phyloP scores from a whole-genome alignment of 1,139 yeast species.

The Yarrowia galli region DNA sequence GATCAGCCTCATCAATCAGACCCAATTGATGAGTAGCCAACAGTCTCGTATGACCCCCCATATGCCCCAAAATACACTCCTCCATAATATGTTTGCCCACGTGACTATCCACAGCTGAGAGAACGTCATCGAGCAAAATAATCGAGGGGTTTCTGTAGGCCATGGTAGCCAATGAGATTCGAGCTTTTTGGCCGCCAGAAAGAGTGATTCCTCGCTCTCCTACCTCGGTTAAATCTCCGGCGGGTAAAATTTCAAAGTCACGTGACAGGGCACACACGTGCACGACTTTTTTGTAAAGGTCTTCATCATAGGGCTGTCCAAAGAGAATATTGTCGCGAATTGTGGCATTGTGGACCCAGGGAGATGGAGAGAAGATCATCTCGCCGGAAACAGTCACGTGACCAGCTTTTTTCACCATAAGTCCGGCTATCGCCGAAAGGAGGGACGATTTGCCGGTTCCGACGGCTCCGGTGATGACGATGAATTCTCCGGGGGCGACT shows the following conservation, averaged over 20 bases:
- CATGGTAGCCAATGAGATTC: slow-evolving; percentile 84
- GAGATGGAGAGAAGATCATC: slow-evolving; percentile 59
- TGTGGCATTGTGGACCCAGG: slow-evolving; percentile 89
- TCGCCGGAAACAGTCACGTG: slow-evolving; percentile 53
- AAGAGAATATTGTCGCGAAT: slow-evolving; percentile 77
- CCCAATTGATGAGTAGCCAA: slow-evolving; percentile 87
- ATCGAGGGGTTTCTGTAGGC: slow-evolving; percentile 75
- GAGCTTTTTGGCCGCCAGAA: slow-evolving; percentile 94
- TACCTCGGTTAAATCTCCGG: slow-evolving; percentile 84
- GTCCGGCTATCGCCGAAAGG: slow-evolving; percentile 66
- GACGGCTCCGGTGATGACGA: slow-evolving; percentile 72
- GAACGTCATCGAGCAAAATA: slow-evolving; percentile 79
- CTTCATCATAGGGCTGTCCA: slow-evolving; percentile 65
- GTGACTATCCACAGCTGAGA: slow-evolving; percentile 91
- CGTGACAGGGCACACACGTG: slow-evolving; percentile 70
- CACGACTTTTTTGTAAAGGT: slow-evolving; percentile 63
- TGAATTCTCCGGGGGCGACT: slow-evolving; percentile 64
- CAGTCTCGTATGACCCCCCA: slow-evolving; percentile 69
- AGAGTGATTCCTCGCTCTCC: slow-evolving; percentile 93
- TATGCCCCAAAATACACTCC: slow-evolving; percentile 66
- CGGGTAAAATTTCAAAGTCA: slow-evolving; percentile 75
- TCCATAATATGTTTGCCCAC: slow-evolving; percentile 86
- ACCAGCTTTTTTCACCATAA: slow-evolving; percentile 63
- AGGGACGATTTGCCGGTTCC: slow-evolving; percentile 77
- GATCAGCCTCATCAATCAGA: slow-evolving; percentile 70